These are phyloP conservation scores for Wickerhamiella infanticola DNA, from an alignment of 1,139 yeast species.

Conservation along the genomic window DNA sequence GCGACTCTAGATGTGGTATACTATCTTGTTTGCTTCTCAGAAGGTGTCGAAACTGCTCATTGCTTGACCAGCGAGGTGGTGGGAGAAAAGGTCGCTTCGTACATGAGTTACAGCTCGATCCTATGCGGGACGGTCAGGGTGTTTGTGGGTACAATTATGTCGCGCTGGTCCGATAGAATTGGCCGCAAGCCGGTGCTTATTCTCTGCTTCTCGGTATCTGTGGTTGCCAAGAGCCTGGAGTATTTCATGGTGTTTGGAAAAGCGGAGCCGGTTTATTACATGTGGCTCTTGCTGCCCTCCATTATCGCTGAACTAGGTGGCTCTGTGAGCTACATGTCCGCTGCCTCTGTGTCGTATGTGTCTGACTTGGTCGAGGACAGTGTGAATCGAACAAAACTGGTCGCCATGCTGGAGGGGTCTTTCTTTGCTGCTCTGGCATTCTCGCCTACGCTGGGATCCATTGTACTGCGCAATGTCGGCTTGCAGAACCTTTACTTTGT, in stretches of 20 bases:
- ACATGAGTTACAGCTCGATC: slow-evolving; percentile 8
- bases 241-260: slow-evolving; percentile 14
- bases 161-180: slow-evolving; percentile 12
- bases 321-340: slow-evolving; percentile 7
- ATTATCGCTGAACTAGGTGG: slow-evolving; percentile 14
- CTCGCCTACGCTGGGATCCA: slow-evolving; percentile 14
- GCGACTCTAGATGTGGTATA: slow-evolving; percentile 14
- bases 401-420: slow-evolving; percentile 13
- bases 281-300: slow-evolving; percentile 14
- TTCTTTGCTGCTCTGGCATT: slow-evolving; percentile 13
- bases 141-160: slow-evolving; percentile 9
- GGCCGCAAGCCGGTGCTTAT: slow-evolving; percentile 14
- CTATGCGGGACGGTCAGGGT: slow-evolving; percentile 9
- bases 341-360: slow-evolving; percentile 12
- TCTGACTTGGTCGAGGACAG: slow-evolving; percentile 14
- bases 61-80: slow-evolving; percentile 11
- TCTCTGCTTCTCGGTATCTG: slow-evolving; percentile 3
- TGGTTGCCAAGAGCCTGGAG: slow-evolving; percentile 7
- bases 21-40: slow-evolving; percentile 11
- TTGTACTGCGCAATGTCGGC: slow-evolving; percentile 7
- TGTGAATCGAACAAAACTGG: slow-evolving; percentile 10
- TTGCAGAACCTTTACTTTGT: slow-evolving; percentile 9
- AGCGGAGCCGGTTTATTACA: slow-evolving; percentile 9
- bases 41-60: slow-evolving; percentile 6
- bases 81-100: slow-evolving; percentile 10